Evolutionary conservation across 2,329 filamentous ascomycete genomes (phyloP), one percentile per base, ranked within the genome.

Genomic region (Ophiostoma piceae): DNA sequence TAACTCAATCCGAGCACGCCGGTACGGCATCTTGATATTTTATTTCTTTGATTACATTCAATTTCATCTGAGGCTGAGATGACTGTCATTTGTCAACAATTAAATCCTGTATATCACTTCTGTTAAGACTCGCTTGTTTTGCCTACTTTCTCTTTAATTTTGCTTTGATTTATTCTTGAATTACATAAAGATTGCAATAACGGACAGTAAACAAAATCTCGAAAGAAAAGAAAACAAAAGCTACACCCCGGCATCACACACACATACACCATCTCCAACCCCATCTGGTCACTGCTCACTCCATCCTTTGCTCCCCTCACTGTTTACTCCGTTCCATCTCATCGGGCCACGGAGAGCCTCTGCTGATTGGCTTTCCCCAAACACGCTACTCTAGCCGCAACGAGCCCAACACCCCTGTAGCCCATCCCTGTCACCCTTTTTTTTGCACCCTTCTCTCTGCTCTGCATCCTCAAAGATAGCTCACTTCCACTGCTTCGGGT

Each of bases 401-500:
- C 3, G 11, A 35, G 16, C 19, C 19, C 29, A 12, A 66, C 29
- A 41, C 32, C 12, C 12, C 62, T 39, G 62, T 66, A 66, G 11
- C 62, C n/a, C 29, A 66, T 66, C 32, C 62, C 32, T 37, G 32
- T 19, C 29, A 37, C 19, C 26, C 26, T 29, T 29, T 29, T 29
- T 29, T 29, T 29, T 29, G 26, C 26, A 29, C 26, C 26, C 26
- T 29, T 29, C 26, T 29, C 26, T 29, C 26, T 29, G 26, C 26
- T 29, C 26, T 29, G 26, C 26, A 29, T 29, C 26, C 26, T 29
- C 26, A 29, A 29, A 29, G 26, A 29, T 29, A 29, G 26, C 26
- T 29, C 37, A 37, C 41, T 64, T 35, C 67, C 67, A 69, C 67
- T 51, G 39, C 64, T 71, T 71, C 70, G 70, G 70, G 70, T 71